Evolutionary conservation across 257 asterid species (phyloP), one percentile per base, ranked within the genome.

Genomic region (Solanum chiquidenum): DNA sequence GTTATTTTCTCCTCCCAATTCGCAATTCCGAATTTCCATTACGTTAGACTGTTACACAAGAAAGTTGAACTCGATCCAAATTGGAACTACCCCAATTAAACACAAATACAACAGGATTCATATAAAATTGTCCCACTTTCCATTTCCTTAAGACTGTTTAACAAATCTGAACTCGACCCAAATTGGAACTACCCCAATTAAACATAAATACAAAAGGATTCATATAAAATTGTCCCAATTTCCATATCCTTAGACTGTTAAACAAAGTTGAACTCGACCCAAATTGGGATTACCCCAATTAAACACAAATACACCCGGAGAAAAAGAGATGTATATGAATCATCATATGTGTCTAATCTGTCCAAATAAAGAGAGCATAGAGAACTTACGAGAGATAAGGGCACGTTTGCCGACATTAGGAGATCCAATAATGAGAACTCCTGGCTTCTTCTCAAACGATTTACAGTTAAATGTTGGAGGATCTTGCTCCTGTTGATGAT

Each of bases 331-430:
- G 31, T 64, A n/a, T 11, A 64, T 64, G 33, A 64, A 64, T 64
- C 72, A 64, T 5, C 33, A 64, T n/a, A 11, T 58, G 10, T 55
- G 64, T 55, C 64, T 1, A 55, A 55, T 55, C 64, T 49, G 60
- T 55, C n/a, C 64, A 55, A 55, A 69, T 76, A 40, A 40, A 76
- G 60, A 76, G 83, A 76, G 6, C 6, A 76, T 12, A 38, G 33
- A 89, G 62, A 76, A 37, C 93, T 92, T 95, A 97, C 98, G 92
- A 80, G 99, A 92, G 86, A 97, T 90, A 79, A 97, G 93, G 83
- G 98, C 92, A 46, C 98, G 94, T 93, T 97, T 97, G 14, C 99
- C 99, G 38, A 97, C 98, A 74, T 91, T 92, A 25, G 96, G 95
- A 86, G 99, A 89, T 87, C 98, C 98, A 86, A 97, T 89, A 12